Base-by-base conservation (phyloP, 371 early-diverging fungal genomes). In the Actinomortierella wolfii region DNA sequence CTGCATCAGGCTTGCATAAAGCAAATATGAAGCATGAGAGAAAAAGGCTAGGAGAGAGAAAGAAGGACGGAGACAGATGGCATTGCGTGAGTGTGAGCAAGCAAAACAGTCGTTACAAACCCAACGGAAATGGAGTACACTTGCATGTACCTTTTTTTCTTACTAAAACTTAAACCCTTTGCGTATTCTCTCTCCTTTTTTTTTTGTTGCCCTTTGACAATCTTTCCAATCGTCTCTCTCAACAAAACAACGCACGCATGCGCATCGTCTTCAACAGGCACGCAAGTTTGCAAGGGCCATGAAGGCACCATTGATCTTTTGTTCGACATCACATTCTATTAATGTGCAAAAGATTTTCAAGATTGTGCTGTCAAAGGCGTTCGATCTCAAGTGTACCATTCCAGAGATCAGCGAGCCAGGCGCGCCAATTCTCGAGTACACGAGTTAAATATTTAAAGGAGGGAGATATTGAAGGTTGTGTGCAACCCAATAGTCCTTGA, bases 341-440 rank as follows among this genome's bases (percentile, higher is more conserved):
- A 97, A 97, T 63, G 92, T 97, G 20, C 95, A 97, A 81, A 93
- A 95, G 76, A 94, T 97, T 40, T 97, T 96, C 82, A 97, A 97
- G 80, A 93, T 97, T 59, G 94, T 96, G 1, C 11, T 34, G 34
- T 34, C 34, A 58, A 96, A 96, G 77, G 94, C 94, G 7, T 97
- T 96, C 74, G 96, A 97, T 68, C 78, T 97, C 59, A 89, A 88
- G 57, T 94, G 96, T 65, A 95, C 92, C 59, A 91, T 97, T 63
- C 92, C 95, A 2, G 92, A 94, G 73, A 94, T 96, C 45, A 84
- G 86, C 23, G 94, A 95, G 59, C 81, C 92, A 21, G 97, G 97
- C 20, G 96, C 88, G 7, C 97, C 97, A 0, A 95, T 97, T 57
- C 75, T 94, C 59, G 94, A 95, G 73, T 95, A 34, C 34, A 34